Evolutionary conservation across 257 asterid genomes (phyloP), one percentile per base, ranked within the genome.

Genomic region (Perilla frutescens): DNA sequence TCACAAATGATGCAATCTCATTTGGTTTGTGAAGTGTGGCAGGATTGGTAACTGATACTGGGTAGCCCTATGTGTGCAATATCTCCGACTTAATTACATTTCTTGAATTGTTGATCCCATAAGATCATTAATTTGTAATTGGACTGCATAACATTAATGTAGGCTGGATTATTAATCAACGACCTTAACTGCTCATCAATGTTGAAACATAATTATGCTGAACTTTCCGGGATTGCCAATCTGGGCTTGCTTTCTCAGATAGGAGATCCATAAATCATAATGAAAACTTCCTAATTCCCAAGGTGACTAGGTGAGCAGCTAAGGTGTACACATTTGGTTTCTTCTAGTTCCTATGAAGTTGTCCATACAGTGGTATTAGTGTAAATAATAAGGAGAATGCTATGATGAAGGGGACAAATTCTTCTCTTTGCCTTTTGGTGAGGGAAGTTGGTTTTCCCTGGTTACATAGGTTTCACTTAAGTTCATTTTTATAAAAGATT

Each of bases 21-120:
- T 56, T 56, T 36, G 53, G 44, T 57, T 59, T 51, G n/a, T 56
- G 44, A 59, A 29, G 43, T 45, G 61, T 56, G 67, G 68, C 53
- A 65, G 48, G 48, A 45, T 34, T 64, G 41, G 55, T 56, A 53
- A 54, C 67, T 41, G 63, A 44, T 8, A 55, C 10, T 40, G 4
- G 58, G 71, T 63, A 32, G 43, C 26, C 34, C 44, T 65, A 45
- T 43, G 54, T 32, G 34, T 58, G 14, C 14, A 13, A 51, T 43
- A 20, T 63, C 57, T 63, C 53, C 15, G 7, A 29, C 65, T 63
- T n/a, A 20, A 56, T 65, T 6, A 40, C 34, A 7, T 20, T 53
- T 51, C 37, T 31, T 54, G 12, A 29, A 53, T 43, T 54, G 40
- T 34, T 54, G 48, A 65, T 64, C 34, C 64, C 29, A 6, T 41